phyloP scores from a whole-genome alignment of 768 basidiomycete species.

The Termitomyces sp. region DNA sequence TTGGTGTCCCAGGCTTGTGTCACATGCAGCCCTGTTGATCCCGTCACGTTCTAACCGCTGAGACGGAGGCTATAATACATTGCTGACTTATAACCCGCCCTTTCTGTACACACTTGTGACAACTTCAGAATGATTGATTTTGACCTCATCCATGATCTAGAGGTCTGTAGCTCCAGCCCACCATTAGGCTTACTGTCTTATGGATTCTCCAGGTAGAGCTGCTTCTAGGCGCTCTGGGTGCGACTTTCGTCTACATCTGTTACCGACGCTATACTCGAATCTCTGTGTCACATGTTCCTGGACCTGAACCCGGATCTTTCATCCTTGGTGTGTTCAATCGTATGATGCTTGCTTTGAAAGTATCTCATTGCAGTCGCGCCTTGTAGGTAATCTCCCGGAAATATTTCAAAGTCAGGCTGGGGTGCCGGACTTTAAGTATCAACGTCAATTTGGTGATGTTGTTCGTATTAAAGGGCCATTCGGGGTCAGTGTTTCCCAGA shows the following conservation, averaged over 20 bases:
- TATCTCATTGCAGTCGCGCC: neutral
- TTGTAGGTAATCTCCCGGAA: constrained; percentile 42
- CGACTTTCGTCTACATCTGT: constrained; percentile 18
- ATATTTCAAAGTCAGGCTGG: constrained; percentile 47
- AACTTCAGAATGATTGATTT: neutral
- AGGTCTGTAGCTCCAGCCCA: neutral
- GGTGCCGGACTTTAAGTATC: constrained; percentile 48
- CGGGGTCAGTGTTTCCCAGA: constrained; percentile 27
- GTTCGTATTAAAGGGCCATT: constrained; percentile 47
- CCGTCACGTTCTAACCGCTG: neutral
- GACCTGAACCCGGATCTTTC: constrained; percentile 45
- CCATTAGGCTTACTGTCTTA: neutral
- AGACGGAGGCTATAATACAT: neutral
- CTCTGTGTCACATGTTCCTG: constrained; percentile 40
- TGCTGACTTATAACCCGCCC: neutral
- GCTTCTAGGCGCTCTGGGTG: constrained; percentile 7
- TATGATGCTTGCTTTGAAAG: neutral
- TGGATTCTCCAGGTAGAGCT: constrained; percentile 3
- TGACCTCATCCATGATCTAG: neutral
- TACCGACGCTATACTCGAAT: constrained; percentile 33
- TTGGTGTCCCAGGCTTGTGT: neutral
- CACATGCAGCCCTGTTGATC: neutral
- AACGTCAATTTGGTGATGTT: constrained; percentile 41
- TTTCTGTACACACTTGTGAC: neutral
- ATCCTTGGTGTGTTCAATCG: constrained; percentile 30